Base-by-base conservation (phyloP, 768 basidiomycete species). In the Suillus bovinus region DNA sequence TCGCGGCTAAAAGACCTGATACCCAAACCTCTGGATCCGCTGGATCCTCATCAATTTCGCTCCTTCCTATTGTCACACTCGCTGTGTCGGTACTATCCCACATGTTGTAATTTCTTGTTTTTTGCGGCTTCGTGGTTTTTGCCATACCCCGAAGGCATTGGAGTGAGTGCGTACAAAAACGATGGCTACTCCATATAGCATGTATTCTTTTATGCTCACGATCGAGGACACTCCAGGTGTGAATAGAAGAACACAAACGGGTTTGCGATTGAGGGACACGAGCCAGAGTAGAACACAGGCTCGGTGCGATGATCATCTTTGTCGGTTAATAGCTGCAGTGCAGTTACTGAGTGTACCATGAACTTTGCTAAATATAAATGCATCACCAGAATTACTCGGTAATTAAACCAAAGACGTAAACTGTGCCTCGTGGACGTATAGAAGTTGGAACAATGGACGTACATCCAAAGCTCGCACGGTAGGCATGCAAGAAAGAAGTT, bases 11-110 rank as follows among this genome's bases (percentile, higher is more conserved):
- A 27, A 56, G 55, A 56, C 55, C 55, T 20, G 55, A 56, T 17
- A 56, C 55, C 6, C 55, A 56, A 11, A 56, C 38, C 2, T 56
- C 55, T 56, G 55, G 38, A 39, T 39, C 11, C 17, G 17, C 27
- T 20, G 20, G 39, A 38, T 7, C 24, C 20, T 39, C 24, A 13
- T 27, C 55, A 13, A 10, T 39, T 13, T 39, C 36, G 5, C 24
- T 56, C 55, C 14, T 56, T 52, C 29, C 29, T 27, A 16, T 56
- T 39, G 10, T 56, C 38, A 17, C 33, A 17, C 55, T 56, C 55
- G 36, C 38, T 56, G 55, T 56, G 39, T 56, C 36, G 17, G 11
- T 56, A 13, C 3, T 27, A 24, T 39, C 38, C 17, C 24, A 39
- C 38, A 20, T 38, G 38, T 56, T 56, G 38, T 56, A 39, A 56